Base-by-base conservation (phyloP, 305 asterid species). In the Fraxinus nigra region DNA sequence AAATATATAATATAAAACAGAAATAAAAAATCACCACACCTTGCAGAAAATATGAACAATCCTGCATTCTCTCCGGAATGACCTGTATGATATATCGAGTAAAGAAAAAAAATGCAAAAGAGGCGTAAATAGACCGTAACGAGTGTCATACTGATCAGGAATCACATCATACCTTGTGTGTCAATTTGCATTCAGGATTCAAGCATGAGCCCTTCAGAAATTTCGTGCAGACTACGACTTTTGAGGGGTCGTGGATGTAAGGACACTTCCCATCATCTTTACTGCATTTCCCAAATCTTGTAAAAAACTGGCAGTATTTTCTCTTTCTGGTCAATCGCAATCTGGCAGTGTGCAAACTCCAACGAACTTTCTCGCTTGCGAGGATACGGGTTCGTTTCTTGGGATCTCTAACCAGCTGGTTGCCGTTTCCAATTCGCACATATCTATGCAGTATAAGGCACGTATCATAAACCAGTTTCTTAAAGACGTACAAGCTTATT, bases 331-430 rank as follows among this genome's bases (percentile, higher is more conserved):
- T 95, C 96, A 95, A 85, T 79, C 97, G 92, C 87, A 93, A 83
- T 82, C 98, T 89, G 70, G 98, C 98, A 86, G 97, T 94, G 83
- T 94, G 98, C 89, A 97, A 89, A 86, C 98, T 97, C 99, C 98
- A 92, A 43, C 98, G 91, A 76, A 97, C 97, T 84, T 91, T 97
- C 92, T 97, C 98, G 33, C 89, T 97, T 72, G 99, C 99, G 72
- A 97, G 88, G 65, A 87, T 82, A 81, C 98, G 98, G 14, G 91
- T 92, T 81, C 98, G 90, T 87, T 86, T 92, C 95, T 97, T 97
- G 78, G 99, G 99, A 88, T 97, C 93, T 89, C 97, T 92, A 82
- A 97, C 91, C 87, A 97, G 90, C 88, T 94, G 91, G 85, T 94
- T 93, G 72, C 99, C 99, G 89, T 90, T 97, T 80, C 97, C 98